A percentile compares a stretch with the other conserved stretches of the same genome.
Evolutionary conservation across 2,329 filamentous ascomycete genomes (phyloP).

Genomic region (Xylariaceae sp.): DNA sequence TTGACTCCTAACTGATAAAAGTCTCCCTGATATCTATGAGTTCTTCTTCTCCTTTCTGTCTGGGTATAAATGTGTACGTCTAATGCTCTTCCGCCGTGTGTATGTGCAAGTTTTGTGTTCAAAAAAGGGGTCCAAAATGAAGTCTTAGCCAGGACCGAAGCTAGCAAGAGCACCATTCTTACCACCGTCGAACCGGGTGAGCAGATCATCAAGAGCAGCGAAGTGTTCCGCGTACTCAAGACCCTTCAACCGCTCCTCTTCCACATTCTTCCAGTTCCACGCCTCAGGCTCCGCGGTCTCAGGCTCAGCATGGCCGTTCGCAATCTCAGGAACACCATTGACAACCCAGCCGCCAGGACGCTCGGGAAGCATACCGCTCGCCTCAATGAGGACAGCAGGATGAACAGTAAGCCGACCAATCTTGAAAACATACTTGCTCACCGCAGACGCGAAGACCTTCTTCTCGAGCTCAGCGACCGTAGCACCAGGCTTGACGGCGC

Average conservation of each 20-base stretch:
- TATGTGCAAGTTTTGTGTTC: background rate
- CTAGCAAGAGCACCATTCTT: constrained; percentile 46
- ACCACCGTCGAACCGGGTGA: constrained; percentile 49
- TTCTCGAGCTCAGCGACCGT: constrained; percentile 46
- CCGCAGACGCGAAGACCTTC: constrained; percentile 63
- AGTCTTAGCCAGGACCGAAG: constrained; percentile 40
- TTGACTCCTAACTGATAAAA: too few relatives aligned
- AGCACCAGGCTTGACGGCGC: constrained; percentile 45
- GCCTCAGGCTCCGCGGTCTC: constrained; percentile 34
- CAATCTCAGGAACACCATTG: constrained; percentile 23
- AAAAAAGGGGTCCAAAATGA: background rate
- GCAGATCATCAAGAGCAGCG: constrained; percentile 50
- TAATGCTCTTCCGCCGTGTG: constrained; percentile 9
- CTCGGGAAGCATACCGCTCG: constrained; percentile 68
- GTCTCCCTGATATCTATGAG: background rate
- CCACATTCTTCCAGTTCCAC: constrained; percentile 57
- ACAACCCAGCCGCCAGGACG: constrained; percentile 62
- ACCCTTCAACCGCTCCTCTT: constrained; percentile 50
- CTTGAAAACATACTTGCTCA: constrained; percentile 81
- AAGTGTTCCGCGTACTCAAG: constrained; percentile 53
- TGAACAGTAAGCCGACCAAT: constrained; percentile 77
- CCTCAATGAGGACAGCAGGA: constrained; percentile 67
- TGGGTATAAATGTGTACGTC: constrained; percentile 10
- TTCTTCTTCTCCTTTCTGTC: background rate
- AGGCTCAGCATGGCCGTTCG: constrained; percentile 36